Evolutionary conservation across 2,329 filamentous ascomycete species (phyloP), one percentile per base, ranked within the genome.

Genomic region (Colletotrichum camelliae): DNA sequence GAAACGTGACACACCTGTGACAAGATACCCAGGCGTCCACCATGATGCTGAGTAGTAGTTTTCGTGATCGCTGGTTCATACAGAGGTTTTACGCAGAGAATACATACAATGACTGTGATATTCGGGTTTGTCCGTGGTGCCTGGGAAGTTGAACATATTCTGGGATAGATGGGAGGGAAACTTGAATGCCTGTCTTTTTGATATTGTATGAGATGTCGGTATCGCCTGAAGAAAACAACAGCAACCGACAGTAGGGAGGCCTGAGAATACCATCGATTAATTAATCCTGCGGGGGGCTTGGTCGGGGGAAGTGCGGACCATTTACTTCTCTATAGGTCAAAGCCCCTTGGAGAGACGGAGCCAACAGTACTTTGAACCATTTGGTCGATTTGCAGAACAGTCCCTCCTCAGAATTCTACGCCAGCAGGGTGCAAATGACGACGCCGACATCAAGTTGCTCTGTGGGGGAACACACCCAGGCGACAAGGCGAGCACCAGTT

Each of bases 231-330:
- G 12, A 5, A 6, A 52, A 1, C 43, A 52, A 21, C n/a, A 24
- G 21, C 0, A 2, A 52, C 12, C 39, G 0, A 48, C 39, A 48
- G 39, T 52, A 7, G 21, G 43, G 43, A 52, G 0, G n/a, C 0
- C n/a, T 24, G 43, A 21, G 12, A 52, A 52, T 13, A 3, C 0
- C n/a, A 52, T 52, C 12, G 6, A 52, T 21, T 1, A 5, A 48
- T 21, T 1, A 1, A 52, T 13, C 1, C n/a, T 21, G 43, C 24
- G 24, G 24, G 0, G n/a, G 10, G 0, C 10, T 21, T 21, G 0
- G 10, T 21, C 1, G 0, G n/a, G n/a, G 43, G n/a, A 52, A 21
- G 0, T 24, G 43, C 43, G 21, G 0, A 0, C 43, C 12, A 21
- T 52, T n/a, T 13, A 21, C 43, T 48, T 7, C 10, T 21, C 7